These are phyloP conservation scores for Keithomyces neogunnii DNA, from an alignment of 2,329 filamentous ascomycete genomes.

Conservation along the genomic window DNA sequence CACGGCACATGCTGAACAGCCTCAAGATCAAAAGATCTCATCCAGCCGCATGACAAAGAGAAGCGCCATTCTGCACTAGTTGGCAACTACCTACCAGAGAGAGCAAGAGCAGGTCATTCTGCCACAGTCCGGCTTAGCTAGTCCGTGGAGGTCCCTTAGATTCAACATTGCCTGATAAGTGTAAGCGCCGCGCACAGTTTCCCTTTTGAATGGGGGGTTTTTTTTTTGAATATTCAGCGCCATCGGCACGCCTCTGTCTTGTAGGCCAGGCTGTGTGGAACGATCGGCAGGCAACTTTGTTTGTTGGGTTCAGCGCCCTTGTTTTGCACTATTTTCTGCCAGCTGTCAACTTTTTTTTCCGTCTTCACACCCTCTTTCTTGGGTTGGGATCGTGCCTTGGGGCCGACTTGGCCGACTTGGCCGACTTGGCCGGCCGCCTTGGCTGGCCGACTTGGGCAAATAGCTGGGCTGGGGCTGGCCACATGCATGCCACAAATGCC, in stretches of 20 bases:
- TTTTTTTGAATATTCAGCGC: too few species aligned
- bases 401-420: not conserved
- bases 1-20: too few species aligned
- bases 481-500: slow-evolving; percentile 1
- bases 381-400: too few species aligned
- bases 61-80: not conserved
- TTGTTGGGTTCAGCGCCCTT: not conserved
- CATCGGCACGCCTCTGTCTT: not conserved
- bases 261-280: not conserved
- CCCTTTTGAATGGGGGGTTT: not conserved
- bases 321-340: not conserved
- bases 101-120: not conserved
- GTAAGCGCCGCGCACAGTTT: not conserved
- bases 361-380: too few species aligned
- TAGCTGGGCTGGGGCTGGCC: slow-evolving; percentile 2
- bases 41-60: too few species aligned
- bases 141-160: not conserved
- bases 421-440: not conserved
- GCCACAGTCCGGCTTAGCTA: not conserved
- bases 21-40: too few species aligned
- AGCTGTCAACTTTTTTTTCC: not conserved
- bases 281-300: not conserved
- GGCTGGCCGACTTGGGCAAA: not conserved
- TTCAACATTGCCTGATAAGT: not conserved
- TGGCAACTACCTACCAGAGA: not conserved